These are phyloP conservation scores for Phaeolepiota aurea DNA, from an alignment of 768 basidiomycete species.

Conservation along the genomic window DNA sequence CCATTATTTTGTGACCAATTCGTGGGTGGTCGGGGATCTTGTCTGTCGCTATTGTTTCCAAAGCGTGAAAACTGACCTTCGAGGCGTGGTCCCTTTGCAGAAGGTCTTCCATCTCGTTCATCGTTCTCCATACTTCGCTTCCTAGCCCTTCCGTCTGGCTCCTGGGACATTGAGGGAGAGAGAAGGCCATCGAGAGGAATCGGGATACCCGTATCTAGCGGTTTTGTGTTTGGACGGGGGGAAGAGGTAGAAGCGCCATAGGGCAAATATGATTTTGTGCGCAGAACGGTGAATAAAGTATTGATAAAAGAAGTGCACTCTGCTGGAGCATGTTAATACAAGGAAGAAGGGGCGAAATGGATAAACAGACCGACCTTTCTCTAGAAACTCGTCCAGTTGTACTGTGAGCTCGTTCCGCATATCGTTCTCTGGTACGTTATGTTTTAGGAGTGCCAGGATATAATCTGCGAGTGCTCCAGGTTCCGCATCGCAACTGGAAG, in stretches of 20 bases:
- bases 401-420: conserved; percentile 69
- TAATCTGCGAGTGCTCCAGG: conserved; percentile 91
- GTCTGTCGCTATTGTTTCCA: conserved; percentile 26
- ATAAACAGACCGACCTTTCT: conserved; percentile 53
- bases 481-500: conserved; percentile 86
- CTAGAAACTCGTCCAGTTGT: conserved; percentile 89
- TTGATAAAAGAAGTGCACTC: conserved; percentile 76
- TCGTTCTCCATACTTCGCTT: conserved; percentile 63
- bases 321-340: conserved; percentile 13
- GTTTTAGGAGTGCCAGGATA: conserved; percentile 86
- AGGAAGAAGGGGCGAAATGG: conserved; percentile 6
- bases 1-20: conserved; percentile 32
- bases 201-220: conserved; percentile 62
- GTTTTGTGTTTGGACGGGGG: conserved; percentile 29
- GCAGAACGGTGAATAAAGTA: conserved; percentile 75
- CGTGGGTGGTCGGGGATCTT: conserved; percentile 26
- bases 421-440: conserved; percentile 76
- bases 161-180: conserved; percentile 28
- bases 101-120: conserved; percentile 48
- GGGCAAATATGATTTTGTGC: conserved; percentile 81
- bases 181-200: conserved; percentile 68
- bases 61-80: conserved; percentile 67
- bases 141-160: conserved; percentile 42
- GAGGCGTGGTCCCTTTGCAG: conserved; percentile 68
- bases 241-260: conserved; percentile 42